Conservation (phyloP, 306 rosid genomes). For the Cucumis cinereus region DNA sequence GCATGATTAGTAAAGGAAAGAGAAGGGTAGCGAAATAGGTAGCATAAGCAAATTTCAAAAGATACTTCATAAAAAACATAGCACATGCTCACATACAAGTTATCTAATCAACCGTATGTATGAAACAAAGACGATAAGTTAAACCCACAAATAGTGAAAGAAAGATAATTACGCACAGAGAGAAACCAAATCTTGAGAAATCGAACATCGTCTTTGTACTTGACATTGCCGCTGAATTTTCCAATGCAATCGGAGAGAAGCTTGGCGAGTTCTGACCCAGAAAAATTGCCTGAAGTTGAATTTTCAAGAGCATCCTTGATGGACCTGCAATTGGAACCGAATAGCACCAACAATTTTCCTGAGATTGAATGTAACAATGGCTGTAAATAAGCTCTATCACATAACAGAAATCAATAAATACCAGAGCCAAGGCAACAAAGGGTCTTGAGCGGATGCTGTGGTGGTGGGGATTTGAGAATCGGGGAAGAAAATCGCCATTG, state of each 20-base stretch:
- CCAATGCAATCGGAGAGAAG: constrained; percentile 46
- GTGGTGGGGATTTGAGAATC: constrained; percentile 4
- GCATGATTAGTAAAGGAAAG: background rate
- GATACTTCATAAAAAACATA: background rate
- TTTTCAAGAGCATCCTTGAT: constrained; percentile 37
- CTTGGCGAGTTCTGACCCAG: constrained; percentile 16
- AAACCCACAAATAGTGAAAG: background rate
- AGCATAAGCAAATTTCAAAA: background rate
- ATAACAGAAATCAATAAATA: constrained; percentile 8
- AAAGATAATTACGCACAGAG: constrained; percentile 26
- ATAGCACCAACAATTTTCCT: background rate
- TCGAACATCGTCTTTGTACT: constrained; percentile 54
- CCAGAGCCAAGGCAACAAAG: constrained; percentile 57
- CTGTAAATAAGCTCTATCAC: background rate
- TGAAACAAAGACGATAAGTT: background rate
- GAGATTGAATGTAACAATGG: background rate
- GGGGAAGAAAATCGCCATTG: constrained; percentile 21
- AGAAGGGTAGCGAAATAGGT: background rate
- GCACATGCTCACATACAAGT: background rate
- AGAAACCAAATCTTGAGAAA: constrained; percentile 79
- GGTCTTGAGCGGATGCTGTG: constrained; percentile 19
- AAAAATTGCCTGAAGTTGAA: constrained; percentile 16
- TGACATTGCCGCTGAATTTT: constrained; percentile 30
- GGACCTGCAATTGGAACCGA: constrained; percentile 26
- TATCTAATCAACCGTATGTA: background rate